phyloP scores from a whole-genome alignment of 768 basidiomycete species.

The Russula abietina region DNA sequence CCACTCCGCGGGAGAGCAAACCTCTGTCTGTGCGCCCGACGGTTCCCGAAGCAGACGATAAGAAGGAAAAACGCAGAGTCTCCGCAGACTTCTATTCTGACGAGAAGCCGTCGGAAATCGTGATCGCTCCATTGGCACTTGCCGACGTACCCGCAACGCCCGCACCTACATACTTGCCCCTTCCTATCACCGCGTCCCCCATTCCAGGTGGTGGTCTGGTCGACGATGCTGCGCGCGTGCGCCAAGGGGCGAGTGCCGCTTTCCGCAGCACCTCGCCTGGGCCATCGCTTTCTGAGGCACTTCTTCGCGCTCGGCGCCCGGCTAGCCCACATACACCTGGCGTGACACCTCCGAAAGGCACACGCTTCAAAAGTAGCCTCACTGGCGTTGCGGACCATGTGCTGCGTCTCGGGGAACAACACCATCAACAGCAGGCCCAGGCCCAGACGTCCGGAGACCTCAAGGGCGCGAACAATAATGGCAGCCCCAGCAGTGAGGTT shows the following conservation, averaged over 20 bases:
- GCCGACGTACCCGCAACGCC: slow-evolving; percentile 8
- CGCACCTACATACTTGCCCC: slow-evolving; percentile 3
- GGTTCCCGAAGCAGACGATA: slow-evolving; percentile 1
- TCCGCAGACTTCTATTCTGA: not conserved
- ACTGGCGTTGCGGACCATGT: slow-evolving; percentile 49
- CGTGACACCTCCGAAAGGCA: slow-evolving; percentile 38
- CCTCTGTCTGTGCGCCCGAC: not conserved
- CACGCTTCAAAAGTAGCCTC: slow-evolving; percentile 72
- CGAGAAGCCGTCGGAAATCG: slow-evolving; percentile 1
- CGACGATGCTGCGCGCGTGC: slow-evolving; percentile 10
- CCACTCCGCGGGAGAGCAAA: slow-evolving; percentile 19
- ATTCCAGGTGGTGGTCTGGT: not conserved
- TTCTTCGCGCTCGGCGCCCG: slow-evolving; percentile 56
- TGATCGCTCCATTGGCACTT: not conserved
- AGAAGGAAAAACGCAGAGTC: slow-evolving; percentile 5
- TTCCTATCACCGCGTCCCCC: not conserved
- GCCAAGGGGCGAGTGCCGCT: slow-evolving; percentile 3
- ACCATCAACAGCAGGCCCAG: slow-evolving; percentile 24
- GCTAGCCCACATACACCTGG: slow-evolving; percentile 25
- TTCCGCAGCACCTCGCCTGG: slow-evolving; percentile 44
- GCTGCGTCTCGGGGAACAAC: slow-evolving; percentile 26
- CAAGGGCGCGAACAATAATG: not conserved
- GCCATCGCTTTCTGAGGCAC: slow-evolving; percentile 62
- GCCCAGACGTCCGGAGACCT: not conserved
- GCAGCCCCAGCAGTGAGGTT: not conserved